A percentile compares a stretch with the other conserved stretches of the same genome.
These are phyloP conservation scores for Chrysanthemum lavandulifolium DNA, from an alignment of 129 eudicot species.

Conservation along the genomic window DNA sequence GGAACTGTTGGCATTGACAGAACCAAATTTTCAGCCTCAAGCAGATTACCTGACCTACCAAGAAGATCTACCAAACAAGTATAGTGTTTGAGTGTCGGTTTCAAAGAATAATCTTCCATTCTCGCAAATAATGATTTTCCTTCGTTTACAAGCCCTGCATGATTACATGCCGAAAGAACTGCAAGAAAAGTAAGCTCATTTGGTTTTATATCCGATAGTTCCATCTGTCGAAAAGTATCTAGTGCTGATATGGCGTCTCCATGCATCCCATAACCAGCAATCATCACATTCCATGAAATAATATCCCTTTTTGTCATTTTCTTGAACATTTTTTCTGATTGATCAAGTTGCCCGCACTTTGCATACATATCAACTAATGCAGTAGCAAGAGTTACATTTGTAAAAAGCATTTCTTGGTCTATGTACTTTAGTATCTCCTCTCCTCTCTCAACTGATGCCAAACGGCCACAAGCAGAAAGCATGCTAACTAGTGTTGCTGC, in stretches of 20 bases:
- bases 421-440: slow-evolving; percentile 50
- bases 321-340: slow-evolving; percentile 55
- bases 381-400: slow-evolving; percentile 52
- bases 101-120: slow-evolving; percentile 58
- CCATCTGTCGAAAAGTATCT: slow-evolving; percentile 53
- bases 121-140: slow-evolving; percentile 54
- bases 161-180: slow-evolving; percentile 72
- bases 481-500: slow-evolving; percentile 50
- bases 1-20: slow-evolving; percentile 73
- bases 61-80: slow-evolving; percentile 83
- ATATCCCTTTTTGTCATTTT: slow-evolving; percentile 57
- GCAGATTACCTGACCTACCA: slow-evolving; percentile 66
- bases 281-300: slow-evolving; percentile 80
- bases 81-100: slow-evolving; percentile 76
- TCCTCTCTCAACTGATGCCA: slow-evolving; percentile 68
- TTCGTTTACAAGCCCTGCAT: slow-evolving; percentile 73
- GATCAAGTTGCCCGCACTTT: slow-evolving; percentile 71
- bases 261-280: slow-evolving; percentile 76
- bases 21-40: slow-evolving; percentile 70
- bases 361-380: slow-evolving; percentile 85
- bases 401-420: slow-evolving; percentile 34
- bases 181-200: slow-evolving; percentile 82
- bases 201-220: slow-evolving; percentile 46
- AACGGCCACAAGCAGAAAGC: slow-evolving; percentile 68
- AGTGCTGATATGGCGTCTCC: slow-evolving; percentile 72